Evolutionary conservation across 352 stramenopile species (phyloP).

Genomic region (Globisporangium emineosum): DNA sequence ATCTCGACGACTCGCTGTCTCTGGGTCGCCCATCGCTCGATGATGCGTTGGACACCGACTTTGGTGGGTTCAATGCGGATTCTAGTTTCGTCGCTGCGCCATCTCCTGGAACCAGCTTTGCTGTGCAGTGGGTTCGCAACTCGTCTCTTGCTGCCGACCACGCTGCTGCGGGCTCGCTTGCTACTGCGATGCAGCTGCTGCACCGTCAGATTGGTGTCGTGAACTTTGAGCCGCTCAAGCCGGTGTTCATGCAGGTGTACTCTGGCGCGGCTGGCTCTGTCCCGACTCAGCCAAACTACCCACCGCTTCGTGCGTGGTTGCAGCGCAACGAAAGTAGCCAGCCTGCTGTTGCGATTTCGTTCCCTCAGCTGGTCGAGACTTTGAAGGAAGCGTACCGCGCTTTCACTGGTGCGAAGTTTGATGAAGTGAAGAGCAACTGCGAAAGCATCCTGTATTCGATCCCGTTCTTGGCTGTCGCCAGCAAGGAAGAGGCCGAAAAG

Average conservation of each 20-base stretch:
- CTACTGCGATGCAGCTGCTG: constrained; percentile 97
- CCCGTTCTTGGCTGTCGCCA: constrained; percentile 94
- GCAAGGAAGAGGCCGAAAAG: constrained; percentile 89
- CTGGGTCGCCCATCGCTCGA: constrained; percentile 45
- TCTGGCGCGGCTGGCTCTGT: constrained; percentile 76
- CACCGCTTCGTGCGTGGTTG: constrained; percentile 73
- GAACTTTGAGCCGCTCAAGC: constrained; percentile 96
- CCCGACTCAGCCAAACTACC: constrained; percentile 79
- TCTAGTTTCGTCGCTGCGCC: constrained; percentile 90
- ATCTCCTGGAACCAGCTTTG: constrained; percentile 83
- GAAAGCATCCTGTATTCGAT: constrained; percentile 92
- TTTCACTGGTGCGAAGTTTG: constrained; percentile 98
- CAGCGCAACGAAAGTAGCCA: constrained; percentile 87
- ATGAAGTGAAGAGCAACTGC: constrained; percentile 94
- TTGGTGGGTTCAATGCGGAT: constrained; percentile 27
- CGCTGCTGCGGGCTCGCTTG: constrained; percentile 93
- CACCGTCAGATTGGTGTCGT: constrained; percentile 98
- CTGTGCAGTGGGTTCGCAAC: constrained; percentile 93
- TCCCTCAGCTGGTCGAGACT: constrained; percentile 88
- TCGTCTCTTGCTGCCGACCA: constrained; percentile 98
- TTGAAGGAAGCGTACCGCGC: constrained; percentile 95
- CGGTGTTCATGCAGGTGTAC: constrained; percentile 85
- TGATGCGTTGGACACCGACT: constrained; percentile 55
- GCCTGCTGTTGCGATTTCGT: constrained; percentile 87
- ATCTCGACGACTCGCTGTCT: constrained; percentile 76